Evolutionary conservation across 2,329 filamentous ascomycete species (phyloP).

Genomic region (Ilyonectria sp.): DNA sequence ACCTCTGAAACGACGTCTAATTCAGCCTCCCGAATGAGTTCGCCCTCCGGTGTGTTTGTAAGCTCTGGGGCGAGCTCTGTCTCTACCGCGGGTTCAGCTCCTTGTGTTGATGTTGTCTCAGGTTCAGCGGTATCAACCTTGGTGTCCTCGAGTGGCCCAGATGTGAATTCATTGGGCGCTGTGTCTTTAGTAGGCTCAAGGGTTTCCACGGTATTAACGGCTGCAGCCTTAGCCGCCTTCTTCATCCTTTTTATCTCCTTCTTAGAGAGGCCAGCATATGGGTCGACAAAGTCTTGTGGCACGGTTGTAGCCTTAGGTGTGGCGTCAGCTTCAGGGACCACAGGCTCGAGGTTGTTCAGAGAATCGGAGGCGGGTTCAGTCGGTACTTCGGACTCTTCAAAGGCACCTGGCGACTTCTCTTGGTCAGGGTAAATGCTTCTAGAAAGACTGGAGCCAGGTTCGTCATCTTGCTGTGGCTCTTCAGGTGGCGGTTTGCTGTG

Average conservation of each 20-base stretch:
- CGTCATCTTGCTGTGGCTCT: background rate
- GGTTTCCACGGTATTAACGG: background rate
- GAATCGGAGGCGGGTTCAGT: background rate
- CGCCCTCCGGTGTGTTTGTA: background rate
- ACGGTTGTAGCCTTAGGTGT: background rate
- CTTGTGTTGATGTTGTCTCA: background rate
- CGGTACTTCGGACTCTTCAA: background rate
- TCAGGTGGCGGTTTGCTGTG: background rate
- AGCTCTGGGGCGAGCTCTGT: background rate
- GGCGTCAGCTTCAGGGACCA: background rate
- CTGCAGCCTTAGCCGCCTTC: constrained; percentile 23
- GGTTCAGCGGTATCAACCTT: background rate
- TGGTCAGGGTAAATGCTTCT: background rate
- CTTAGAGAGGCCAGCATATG: constrained; percentile 33
- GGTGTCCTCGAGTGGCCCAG: background rate
- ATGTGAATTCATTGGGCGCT: background rate
- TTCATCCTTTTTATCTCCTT: constrained; percentile 40
- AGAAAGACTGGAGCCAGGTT: background rate
- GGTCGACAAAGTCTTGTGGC: background rate
- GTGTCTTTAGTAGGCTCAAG: background rate
- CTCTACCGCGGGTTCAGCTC: background rate
- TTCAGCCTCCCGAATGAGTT: background rate
- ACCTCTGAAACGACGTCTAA: background rate
- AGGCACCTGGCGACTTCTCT: background rate
- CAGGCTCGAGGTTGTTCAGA: background rate